phyloP scores from a whole-genome alignment of 495 filamentous ascomycete genomes.

The Xylaria acuta region DNA sequence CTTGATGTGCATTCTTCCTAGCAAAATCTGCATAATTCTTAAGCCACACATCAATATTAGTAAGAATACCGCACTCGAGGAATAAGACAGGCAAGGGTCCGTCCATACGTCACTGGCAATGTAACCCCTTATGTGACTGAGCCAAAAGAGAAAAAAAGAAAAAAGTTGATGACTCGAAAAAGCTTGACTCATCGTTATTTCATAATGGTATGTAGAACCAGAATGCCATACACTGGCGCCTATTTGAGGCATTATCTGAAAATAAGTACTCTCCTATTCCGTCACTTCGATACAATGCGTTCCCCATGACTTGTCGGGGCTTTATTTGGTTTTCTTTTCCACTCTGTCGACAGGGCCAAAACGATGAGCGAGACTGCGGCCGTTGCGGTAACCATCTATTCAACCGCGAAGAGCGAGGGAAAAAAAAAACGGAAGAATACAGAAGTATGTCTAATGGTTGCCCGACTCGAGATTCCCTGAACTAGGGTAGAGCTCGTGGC shows the following conservation, averaged over 20 bases:
- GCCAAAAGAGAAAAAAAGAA: background rate
- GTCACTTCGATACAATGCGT: background rate
- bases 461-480: slow-evolving; percentile 8
- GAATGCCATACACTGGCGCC: background rate
- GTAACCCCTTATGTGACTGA: slow-evolving; percentile 19
- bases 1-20: slow-evolving; percentile 13
- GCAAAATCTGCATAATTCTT: background rate
- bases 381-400: slow-evolving; percentile 1
- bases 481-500: slow-evolving; percentile 26
- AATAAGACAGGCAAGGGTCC: slow-evolving; percentile 7
- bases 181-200: slow-evolving; percentile 9
- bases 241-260: background rate
- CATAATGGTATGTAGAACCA: background rate
- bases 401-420: slow-evolving; percentile 19
- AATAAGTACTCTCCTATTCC: background rate
- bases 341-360: slow-evolving; percentile 4
- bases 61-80: background rate
- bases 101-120: slow-evolving; percentile 18
- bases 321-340: background rate
- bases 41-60: background rate
- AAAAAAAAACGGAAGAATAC: slow-evolving; percentile 16
- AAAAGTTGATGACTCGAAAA: background rate
- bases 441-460: slow-evolving; percentile 21
- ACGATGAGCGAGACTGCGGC: slow-evolving; percentile 3
- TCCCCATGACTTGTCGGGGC: background rate